phyloP scores from a whole-genome alignment of 306 rosid species.

The Quercus berberidifolia region DNA sequence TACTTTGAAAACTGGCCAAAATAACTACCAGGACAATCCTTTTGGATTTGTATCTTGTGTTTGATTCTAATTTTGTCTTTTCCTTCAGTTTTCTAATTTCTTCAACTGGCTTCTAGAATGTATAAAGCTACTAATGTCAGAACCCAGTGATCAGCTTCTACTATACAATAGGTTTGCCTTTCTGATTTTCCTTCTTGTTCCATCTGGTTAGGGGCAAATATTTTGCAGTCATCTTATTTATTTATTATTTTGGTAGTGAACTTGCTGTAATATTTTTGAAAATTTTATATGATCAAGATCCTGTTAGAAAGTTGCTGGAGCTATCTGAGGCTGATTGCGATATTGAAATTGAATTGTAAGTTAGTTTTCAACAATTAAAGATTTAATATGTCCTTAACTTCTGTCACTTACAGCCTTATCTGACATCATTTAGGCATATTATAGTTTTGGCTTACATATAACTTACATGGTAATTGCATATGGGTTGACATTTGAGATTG shows the following conservation, averaged over 20 bases:
- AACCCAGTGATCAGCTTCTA: constrained; percentile 92
- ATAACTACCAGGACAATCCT: neutral
- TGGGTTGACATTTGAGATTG: constrained; percentile 8
- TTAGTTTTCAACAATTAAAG: constrained; percentile 4
- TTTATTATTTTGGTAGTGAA: constrained; percentile 67
- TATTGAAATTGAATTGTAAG: constrained; percentile 81
- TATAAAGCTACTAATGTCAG: constrained; percentile 83
- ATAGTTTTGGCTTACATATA: constrained; percentile 14
- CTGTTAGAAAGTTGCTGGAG: constrained; percentile 81
- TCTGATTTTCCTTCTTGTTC: constrained; percentile 16
- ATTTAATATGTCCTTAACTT: constrained; percentile 5
- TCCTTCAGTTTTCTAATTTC: constrained; percentile 81
- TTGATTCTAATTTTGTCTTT: constrained; percentile 19
- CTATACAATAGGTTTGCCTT: constrained; percentile 71
- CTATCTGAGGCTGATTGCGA: constrained; percentile 52
- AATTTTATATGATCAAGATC: constrained; percentile 90
- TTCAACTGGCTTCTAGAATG: constrained; percentile 96
- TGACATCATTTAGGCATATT: neutral
- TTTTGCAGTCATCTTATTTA: constrained; percentile 18
- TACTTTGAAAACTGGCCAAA: neutral
- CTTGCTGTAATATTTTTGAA: constrained; percentile 81
- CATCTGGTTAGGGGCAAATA: constrained; percentile 3
- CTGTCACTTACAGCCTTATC: constrained; percentile 11
- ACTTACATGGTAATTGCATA: constrained; percentile 9
- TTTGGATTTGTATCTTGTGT: neutral